Evolutionary conservation across 2,329 filamentous ascomycete genomes (phyloP).

Genomic region (Epicoccum nigrum): DNA sequence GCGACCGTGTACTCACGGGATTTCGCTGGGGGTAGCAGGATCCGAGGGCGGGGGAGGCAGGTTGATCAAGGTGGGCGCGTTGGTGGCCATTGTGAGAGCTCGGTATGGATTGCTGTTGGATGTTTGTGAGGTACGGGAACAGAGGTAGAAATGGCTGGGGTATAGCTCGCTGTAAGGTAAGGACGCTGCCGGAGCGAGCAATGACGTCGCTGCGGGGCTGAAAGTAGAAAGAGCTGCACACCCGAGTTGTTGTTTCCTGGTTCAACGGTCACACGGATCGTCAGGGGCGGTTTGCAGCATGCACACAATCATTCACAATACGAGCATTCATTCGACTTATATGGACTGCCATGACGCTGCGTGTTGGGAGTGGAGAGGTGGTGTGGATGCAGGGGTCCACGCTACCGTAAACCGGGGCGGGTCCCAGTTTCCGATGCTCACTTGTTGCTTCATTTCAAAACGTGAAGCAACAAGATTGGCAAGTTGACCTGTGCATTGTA

Average conservation of each 20-base stretch:
- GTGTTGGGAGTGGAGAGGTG: constrained; percentile 6
- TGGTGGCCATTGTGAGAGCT: constrained; percentile 36
- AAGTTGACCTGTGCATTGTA: no score
- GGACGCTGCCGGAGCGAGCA: constrained; percentile 2
- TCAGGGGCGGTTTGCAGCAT: constrained; percentile 2
- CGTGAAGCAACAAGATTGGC: no score
- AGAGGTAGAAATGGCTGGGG: neutral
- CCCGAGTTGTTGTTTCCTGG: constrained; percentile 7
- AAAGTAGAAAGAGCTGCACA: constrained; percentile 5
- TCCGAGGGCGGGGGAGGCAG: constrained; percentile 82
- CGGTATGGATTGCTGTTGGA: neutral
- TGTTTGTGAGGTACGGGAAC: neutral
- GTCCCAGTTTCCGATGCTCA: no score
- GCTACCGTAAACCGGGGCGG: neutral
- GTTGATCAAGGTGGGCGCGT: constrained; percentile 76
- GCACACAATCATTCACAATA: neutral
- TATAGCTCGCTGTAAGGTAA: constrained; percentile 9
- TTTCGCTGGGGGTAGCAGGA: constrained; percentile 84
- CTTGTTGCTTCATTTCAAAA: no score
- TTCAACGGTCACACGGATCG: constrained; percentile 4
- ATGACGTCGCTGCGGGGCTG: constrained; percentile 18
- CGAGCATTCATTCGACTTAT: neutral
- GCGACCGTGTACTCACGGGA: constrained; percentile 68
- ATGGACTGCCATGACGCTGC: neutral
- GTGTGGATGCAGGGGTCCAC: constrained; percentile 13